Evolutionary conservation across 202 grass and related monocot species (phyloP).

Genomic region (Cymbopogon flexuosus): DNA sequence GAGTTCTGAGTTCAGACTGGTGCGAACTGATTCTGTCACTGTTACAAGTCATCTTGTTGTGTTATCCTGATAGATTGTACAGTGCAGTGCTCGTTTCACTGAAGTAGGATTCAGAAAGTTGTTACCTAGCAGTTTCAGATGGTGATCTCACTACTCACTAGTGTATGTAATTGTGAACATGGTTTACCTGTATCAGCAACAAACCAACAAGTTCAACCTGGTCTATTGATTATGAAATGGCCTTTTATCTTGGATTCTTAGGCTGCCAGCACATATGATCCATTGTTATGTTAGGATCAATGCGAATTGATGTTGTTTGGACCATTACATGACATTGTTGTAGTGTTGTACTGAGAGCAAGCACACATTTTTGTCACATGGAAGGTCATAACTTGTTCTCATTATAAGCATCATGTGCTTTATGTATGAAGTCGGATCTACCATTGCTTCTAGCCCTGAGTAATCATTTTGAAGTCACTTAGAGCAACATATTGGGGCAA

Average conservation of each 20-base stretch:
- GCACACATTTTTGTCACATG: background rate
- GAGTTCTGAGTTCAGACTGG: background rate
- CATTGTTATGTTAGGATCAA: background rate
- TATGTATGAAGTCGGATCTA: background rate
- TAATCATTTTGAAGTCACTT: background rate
- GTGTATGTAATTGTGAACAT: background rate
- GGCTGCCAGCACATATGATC: background rate
- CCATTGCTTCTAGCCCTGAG: background rate
- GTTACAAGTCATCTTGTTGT: background rate
- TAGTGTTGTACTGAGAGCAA: background rate
- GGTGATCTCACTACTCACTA: background rate
- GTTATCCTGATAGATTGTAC: background rate
- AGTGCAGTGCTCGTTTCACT: background rate
- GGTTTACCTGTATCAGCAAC: background rate
- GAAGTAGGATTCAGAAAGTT: background rate
- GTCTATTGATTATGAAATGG: background rate
- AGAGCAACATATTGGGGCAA: background rate
- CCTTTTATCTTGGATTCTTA: slow-evolving; percentile 5
- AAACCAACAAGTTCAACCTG: background rate
- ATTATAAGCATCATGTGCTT: background rate
- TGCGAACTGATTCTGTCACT: slow-evolving; percentile 4
- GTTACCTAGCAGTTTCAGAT: background rate
- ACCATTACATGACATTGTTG: background rate
- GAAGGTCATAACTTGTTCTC: background rate
- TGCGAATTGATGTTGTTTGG: background rate